Percentiles rank a stretch among this genome's conserved stretches.
Evolutionary conservation across 192 early-diverging fungal species (phyloP).

Genomic region (Coemansia reversa): DNA sequence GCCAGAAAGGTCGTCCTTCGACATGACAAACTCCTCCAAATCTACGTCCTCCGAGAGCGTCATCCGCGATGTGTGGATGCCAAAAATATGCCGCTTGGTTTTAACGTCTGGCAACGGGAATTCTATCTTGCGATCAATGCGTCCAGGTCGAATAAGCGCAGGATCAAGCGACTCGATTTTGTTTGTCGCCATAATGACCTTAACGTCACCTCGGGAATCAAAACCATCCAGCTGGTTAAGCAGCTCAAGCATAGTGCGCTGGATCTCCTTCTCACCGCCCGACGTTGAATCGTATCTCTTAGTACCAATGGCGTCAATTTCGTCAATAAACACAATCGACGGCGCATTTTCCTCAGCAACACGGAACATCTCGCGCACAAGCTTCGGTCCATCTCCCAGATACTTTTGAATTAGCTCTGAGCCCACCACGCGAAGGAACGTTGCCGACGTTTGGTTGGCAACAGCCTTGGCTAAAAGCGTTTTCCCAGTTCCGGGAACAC

Average conservation of each 20-base stretch:
- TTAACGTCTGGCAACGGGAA: slow-evolving; percentile 97
- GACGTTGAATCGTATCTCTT: slow-evolving; percentile 96
- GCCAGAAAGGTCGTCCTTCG: slow-evolving; percentile 97
- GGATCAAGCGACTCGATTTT: slow-evolving; percentile 96
- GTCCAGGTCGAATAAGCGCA: slow-evolving; percentile 92
- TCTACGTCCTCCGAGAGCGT: slow-evolving; percentile 94
- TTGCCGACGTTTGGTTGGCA: slow-evolving; percentile 96
- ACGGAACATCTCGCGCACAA: slow-evolving; percentile 96
- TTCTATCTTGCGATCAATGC: slow-evolving; percentile 99
- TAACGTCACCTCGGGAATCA: slow-evolving; percentile 92
- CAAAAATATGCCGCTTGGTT: slow-evolving; percentile 96
- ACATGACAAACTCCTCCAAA: slow-evolving; percentile 98
- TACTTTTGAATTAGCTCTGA: slow-evolving; percentile 99
- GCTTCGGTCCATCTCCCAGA: slow-evolving; percentile 96
- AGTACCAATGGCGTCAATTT: slow-evolving; percentile 97
- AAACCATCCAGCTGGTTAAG: slow-evolving; percentile 98
- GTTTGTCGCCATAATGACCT: slow-evolving; percentile 99
- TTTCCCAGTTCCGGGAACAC: slow-evolving; percentile 89
- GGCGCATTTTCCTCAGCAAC: slow-evolving; percentile 95
- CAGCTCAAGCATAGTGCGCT: slow-evolving; percentile 96
- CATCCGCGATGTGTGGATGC: slow-evolving; percentile 94
- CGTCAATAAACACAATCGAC: slow-evolving; percentile 99
- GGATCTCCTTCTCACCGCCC: slow-evolving; percentile 95
- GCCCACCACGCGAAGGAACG: slow-evolving; percentile 95
- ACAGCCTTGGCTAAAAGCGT: slow-evolving; percentile 97